Evolutionary conservation across 192 early-diverging fungal species (phyloP).

Genomic region (Umbelopsis sp.): DNA sequence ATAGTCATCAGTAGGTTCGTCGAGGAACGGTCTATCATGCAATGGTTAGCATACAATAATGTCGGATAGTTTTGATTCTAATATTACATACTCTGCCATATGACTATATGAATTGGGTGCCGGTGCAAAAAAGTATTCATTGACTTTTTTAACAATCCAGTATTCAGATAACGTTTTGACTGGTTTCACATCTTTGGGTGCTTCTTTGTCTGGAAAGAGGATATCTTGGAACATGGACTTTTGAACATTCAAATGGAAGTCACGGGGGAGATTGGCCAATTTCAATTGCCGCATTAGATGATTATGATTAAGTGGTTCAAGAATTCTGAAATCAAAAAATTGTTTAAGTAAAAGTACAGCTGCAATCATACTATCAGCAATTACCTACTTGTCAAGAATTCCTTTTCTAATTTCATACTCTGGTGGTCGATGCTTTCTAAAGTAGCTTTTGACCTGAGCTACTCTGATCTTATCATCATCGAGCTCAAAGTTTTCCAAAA

Average conservation of each 20-base stretch:
- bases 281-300: background rate
- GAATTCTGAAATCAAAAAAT: background rate
- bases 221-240: conserved; percentile 16
- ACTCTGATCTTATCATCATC: conserved; percentile 46
- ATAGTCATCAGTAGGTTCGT: conserved; percentile 31
- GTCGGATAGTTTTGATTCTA: too few relatives aligned
- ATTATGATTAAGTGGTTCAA: conserved; percentile 6
- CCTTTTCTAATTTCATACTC: conserved; percentile 1
- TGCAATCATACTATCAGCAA: background rate
- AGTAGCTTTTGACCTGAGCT: conserved; percentile 34
- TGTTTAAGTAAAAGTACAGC: background rate
- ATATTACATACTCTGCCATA: background rate
- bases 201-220: background rate
- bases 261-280: background rate
- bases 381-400: background rate
- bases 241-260: background rate
- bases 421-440: conserved; percentile 18
- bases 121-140: conserved; percentile 11
- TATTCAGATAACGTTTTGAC: background rate
- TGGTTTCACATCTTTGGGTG: background rate
- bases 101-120: background rate
- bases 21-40: background rate
- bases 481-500: conserved; percentile 62
- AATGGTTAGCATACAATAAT: background rate
- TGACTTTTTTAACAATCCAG: background rate